Percentiles rank a stretch among this genome's conserved stretches.
These are phyloP conservation scores for Isoetes taiwanensis DNA, from an alignment of 75 land plant genomes.

Conservation along the genomic window DNA sequence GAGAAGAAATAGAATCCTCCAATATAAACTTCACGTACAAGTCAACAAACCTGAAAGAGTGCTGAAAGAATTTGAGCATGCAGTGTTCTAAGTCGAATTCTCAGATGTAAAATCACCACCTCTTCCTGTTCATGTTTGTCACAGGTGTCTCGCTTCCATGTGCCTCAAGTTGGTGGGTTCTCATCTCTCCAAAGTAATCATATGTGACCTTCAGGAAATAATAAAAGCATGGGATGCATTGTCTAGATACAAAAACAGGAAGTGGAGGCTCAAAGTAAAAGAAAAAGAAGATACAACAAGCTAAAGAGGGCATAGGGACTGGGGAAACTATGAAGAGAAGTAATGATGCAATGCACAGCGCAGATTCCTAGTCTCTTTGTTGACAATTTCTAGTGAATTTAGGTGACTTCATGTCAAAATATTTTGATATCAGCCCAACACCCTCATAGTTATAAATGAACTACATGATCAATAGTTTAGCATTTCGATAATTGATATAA, in stretches of 20 bases:
- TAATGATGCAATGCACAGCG: too few relatives aligned
- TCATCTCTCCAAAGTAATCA: constrained; percentile 33
- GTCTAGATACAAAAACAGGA: background rate
- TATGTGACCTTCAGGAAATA: constrained; percentile 22
- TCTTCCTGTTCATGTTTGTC: constrained; percentile 29
- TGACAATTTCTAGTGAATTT: too few relatives aligned
- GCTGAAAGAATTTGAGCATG: background rate
- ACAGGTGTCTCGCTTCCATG: constrained; percentile 23
- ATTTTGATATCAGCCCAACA: too few relatives aligned
- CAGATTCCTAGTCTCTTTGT: too few relatives aligned
- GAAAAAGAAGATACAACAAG: background rate
- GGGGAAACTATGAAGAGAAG: too few relatives aligned
- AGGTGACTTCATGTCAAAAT: too few relatives aligned
- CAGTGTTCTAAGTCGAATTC: background rate
- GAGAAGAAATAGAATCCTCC: constrained; percentile 21
- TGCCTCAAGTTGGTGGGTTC: constrained; percentile 25
- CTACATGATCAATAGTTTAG: too few relatives aligned
- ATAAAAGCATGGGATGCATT: background rate
- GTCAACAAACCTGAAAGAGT: constrained; percentile 19
- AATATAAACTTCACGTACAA: constrained; percentile 28
- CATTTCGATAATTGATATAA: too few relatives aligned
- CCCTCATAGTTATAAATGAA: too few relatives aligned
- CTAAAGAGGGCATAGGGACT: too few relatives aligned
- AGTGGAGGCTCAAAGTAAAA: background rate
- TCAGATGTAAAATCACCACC: constrained; percentile 9